Evolutionary conservation across 192 early-diverging fungal genomes (phyloP).

Genomic region (Coemansia sp.): DNA sequence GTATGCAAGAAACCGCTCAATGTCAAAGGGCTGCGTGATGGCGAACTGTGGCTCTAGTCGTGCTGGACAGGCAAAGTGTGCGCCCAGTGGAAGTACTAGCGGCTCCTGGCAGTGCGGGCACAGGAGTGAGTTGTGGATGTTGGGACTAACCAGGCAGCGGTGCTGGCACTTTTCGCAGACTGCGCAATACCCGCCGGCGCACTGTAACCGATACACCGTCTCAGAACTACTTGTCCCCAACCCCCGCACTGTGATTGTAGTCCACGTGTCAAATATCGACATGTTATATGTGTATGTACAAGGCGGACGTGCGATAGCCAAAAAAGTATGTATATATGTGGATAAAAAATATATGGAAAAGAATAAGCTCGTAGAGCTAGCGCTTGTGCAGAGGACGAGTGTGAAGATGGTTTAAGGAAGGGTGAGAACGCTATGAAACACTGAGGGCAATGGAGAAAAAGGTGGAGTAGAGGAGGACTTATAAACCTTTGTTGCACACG

Average conservation of each 20-base stretch:
- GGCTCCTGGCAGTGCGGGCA: slow-evolving; percentile 43
- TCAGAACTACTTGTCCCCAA: slow-evolving; percentile 17
- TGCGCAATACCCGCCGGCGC: slow-evolving; percentile 37
- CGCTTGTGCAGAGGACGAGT: background rate
- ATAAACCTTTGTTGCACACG: background rate
- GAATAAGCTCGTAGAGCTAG: background rate
- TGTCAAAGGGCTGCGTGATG: slow-evolving; percentile 39
- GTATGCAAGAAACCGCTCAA: slow-evolving; percentile 44
- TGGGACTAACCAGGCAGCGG: slow-evolving; percentile 45
- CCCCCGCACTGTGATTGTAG: slow-evolving; percentile 16
- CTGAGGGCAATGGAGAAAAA: background rate
- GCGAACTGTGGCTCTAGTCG: slow-evolving; percentile 43
- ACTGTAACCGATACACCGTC: slow-evolving; percentile 25
- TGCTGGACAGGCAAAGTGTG: slow-evolving; percentile 52
- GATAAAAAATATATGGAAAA: background rate
- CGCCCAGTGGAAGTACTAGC: slow-evolving; percentile 42
- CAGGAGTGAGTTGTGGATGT: slow-evolving; percentile 30
- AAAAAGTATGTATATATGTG: background rate
- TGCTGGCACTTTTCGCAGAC: slow-evolving; percentile 43
- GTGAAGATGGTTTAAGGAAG: background rate
- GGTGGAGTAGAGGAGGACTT: background rate
- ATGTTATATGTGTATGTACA: slow-evolving; percentile 12
- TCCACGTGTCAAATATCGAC: slow-evolving; percentile 23
- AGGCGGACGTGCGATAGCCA: background rate
- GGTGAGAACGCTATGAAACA: background rate